Conservation (phyloP, 1,139 yeast genomes). For the Candida sanyaensis region DNA sequence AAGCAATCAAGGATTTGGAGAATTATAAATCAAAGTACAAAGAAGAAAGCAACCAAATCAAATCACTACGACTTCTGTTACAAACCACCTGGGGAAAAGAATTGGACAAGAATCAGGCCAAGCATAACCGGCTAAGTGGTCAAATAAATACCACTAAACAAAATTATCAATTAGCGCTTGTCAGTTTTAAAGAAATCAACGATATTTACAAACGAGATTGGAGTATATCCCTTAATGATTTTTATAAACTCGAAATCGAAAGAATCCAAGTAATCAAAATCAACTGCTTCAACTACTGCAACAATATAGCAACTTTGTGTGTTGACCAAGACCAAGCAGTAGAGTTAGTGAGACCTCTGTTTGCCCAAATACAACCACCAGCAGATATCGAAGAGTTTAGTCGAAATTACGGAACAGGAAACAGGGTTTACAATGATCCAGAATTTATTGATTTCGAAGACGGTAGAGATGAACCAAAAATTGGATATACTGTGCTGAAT, state of each 20-base stretch:
- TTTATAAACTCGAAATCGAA: slow-evolving; percentile 78
- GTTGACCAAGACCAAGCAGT: slow-evolving; percentile 78
- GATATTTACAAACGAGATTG: slow-evolving; percentile 81
- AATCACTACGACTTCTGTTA: slow-evolving; percentile 60
- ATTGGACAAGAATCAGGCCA: slow-evolving; percentile 63
- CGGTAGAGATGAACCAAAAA: slow-evolving; percentile 29
- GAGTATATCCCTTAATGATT: slow-evolving; percentile 65
- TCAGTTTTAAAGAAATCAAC: slow-evolving; percentile 63
- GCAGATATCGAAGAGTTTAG: slow-evolving; percentile 62
- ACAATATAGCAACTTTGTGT: slow-evolving; percentile 73
- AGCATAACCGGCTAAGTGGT: slow-evolving; percentile 56
- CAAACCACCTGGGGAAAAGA: slow-evolving; percentile 81
- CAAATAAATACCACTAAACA: slow-evolving; percentile 50
- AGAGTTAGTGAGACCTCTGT: slow-evolving; percentile 64
- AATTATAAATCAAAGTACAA: slow-evolving; percentile 58
- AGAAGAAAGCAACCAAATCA: slow-evolving; percentile 58
- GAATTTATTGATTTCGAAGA: slow-evolving; percentile 40
- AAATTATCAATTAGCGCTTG: slow-evolving; percentile 61
- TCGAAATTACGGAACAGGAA: slow-evolving; percentile 64
- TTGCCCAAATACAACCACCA: slow-evolving; percentile 69
- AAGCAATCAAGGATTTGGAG: slow-evolving; percentile 33
- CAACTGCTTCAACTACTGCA: slow-evolving; percentile 82
- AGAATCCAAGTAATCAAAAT: slow-evolving; percentile 74
- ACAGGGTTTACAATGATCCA: slow-evolving; percentile 59
- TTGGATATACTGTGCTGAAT: slow-evolving; percentile 27